Percentiles rank a stretch among this genome's conserved stretches.
phyloP scores from a whole-genome alignment of 1,284 basidiomycete genomes.

The Tilletia horrida region DNA sequence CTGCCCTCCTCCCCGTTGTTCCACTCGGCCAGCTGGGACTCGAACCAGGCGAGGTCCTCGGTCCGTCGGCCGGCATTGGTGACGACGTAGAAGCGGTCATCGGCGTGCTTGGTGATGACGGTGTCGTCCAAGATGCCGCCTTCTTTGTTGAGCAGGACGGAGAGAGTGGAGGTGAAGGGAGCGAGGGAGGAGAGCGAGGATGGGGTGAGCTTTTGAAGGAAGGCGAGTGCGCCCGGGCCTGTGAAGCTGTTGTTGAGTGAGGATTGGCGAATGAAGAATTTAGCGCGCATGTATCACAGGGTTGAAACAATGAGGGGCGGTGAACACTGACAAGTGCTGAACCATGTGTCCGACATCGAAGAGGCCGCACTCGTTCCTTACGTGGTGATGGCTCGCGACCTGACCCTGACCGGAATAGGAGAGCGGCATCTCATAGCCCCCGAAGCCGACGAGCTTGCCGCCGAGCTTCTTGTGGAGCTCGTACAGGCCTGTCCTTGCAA shows the following conservation, averaged over 20 bases:
- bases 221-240: conserved; percentile 60
- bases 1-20: conserved; percentile 21
- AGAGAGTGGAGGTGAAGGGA: conserved; percentile 69
- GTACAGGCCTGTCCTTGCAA: conserved; percentile 73
- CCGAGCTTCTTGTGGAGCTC: conserved; percentile 81
- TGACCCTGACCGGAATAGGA: conserved; percentile 65
- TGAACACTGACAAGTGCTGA: conserved; percentile 52
- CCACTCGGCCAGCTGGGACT: conserved; percentile 61
- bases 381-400: conserved; percentile 86
- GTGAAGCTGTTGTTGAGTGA: conserved; percentile 40
- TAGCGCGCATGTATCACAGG: not conserved
- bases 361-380: conserved; percentile 75
- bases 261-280: not conserved
- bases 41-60: conserved; percentile 77
- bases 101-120: conserved; percentile 57
- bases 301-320: conserved; percentile 27
- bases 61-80: conserved; percentile 88
- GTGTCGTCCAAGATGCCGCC: conserved; percentile 96
- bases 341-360: conserved; percentile 99
- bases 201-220: conserved; percentile 72
- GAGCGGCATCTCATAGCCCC: conserved; percentile 91
- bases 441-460: conserved; percentile 95
- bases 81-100: conserved; percentile 80
- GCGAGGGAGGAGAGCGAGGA: conserved; percentile 65
- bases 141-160: conserved; percentile 78